phyloP scores from a whole-genome alignment of 257 asterid genomes.

The Plantago major region DNA sequence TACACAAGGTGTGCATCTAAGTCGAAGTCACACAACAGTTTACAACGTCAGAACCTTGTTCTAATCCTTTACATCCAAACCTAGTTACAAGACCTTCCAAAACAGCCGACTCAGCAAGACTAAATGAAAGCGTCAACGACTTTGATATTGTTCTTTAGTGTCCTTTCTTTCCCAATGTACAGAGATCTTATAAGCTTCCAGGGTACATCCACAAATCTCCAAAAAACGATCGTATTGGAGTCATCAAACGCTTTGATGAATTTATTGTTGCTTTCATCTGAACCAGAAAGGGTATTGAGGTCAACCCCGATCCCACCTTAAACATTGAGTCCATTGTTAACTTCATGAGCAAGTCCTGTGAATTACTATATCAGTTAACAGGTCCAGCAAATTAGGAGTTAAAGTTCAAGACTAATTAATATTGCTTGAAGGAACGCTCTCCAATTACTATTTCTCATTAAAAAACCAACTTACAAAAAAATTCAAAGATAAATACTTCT shows the following conservation, averaged over 20 bases:
- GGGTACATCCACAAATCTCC: constrained; percentile 48
- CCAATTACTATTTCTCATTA: too few relatives aligned
- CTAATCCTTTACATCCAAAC: too few relatives aligned
- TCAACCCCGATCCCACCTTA: constrained; percentile 55
- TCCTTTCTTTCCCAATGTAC: constrained; percentile 47
- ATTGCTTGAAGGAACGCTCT: too few relatives aligned
- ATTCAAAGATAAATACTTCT: too few relatives aligned
- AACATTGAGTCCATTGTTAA: constrained; percentile 48
- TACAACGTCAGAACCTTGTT: too few relatives aligned
- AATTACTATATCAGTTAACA: not conserved
- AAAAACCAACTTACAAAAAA: not conserved
- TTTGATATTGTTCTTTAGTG: constrained; percentile 34
- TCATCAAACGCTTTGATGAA: constrained; percentile 52
- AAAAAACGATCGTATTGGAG: constrained; percentile 40
- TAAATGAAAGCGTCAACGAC: constrained; percentile 39
- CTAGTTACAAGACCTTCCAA: too few relatives aligned
- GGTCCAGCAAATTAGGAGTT: too few relatives aligned
- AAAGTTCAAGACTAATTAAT: too few relatives aligned
- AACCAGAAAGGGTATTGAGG: constrained; percentile 44
- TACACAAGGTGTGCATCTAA: too few relatives aligned
- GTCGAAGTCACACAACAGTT: too few relatives aligned
- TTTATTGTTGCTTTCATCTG: constrained; percentile 35
- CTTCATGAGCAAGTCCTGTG: constrained; percentile 33
- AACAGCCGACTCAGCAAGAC: too few relatives aligned
- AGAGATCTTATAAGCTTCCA: constrained; percentile 50